Percentiles rank a stretch among this genome's conserved stretches.
Conservation (phyloP, 768 basidiomycete genomes). For the Leccinum subgranulosum region DNA sequence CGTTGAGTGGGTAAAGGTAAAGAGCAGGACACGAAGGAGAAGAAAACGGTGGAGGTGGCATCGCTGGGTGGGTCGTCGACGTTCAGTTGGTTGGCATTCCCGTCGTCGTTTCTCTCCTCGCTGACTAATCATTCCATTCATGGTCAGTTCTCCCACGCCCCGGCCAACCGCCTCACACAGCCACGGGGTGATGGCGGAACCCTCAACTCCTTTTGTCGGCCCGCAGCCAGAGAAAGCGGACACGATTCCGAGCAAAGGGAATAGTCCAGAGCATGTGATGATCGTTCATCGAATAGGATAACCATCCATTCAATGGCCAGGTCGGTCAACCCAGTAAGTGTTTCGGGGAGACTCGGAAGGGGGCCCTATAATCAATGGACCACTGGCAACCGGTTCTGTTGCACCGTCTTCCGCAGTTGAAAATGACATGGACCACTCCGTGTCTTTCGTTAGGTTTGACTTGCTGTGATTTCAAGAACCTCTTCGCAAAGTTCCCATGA, state of each 20-base stretch:
- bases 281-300: no score
- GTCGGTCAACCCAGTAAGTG: neutral
- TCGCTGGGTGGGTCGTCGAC: conserved; percentile 22
- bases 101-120: conserved; percentile 11
- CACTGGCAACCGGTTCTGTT: no score
- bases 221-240: no score
- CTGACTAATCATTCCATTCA: conserved; percentile 9
- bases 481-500: neutral
- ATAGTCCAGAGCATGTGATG: neutral
- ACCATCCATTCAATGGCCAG: no score
- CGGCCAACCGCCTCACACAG: conserved; percentile 4
- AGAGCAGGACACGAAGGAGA: conserved; percentile 40
- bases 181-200: neutral
- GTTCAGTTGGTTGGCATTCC: conserved; percentile 14
- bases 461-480: no score
- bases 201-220: neutral
- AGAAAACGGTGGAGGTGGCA: conserved; percentile 34
- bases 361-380: no score
- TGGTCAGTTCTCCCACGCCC: conserved; percentile 6
- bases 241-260: no score
- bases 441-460: no score
- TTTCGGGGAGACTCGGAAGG: no score
- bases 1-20: conserved; percentile 88
- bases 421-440: neutral
- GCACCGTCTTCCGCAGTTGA: neutral